Conservation (phyloP, 805 yeast species). For the Nematodospora valgi region DNA sequence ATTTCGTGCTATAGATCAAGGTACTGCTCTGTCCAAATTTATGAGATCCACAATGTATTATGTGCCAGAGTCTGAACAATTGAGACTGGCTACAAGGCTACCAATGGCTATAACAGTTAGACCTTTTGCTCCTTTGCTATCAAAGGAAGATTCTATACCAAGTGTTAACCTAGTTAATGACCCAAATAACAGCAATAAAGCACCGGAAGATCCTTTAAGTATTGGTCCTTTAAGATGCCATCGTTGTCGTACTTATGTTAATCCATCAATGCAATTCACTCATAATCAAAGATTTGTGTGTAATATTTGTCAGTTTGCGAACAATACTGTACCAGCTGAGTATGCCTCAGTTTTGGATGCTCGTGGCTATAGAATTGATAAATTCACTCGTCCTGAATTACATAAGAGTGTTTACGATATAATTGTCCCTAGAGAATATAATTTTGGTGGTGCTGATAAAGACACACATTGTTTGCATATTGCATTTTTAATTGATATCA, state of each 20-base stretch:
- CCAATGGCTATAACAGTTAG: constrained; percentile 80
- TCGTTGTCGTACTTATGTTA: constrained; percentile 87
- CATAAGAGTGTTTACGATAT: constrained; percentile 83
- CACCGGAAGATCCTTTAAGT: constrained; percentile 21
- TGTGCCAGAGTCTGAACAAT: constrained; percentile 69
- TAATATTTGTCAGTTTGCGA: constrained; percentile 76
- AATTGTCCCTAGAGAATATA: constrained; percentile 70
- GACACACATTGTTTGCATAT: constrained; percentile 54
- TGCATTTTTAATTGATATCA: constrained; percentile 70
- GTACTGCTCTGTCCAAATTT: constrained; percentile 76
- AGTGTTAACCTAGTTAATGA: constrained; percentile 49
- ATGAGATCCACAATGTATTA: constrained; percentile 78
- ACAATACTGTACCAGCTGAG: constrained; percentile 64
- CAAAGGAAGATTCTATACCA: constrained; percentile 59
- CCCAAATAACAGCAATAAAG: not conserved
- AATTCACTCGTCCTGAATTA: constrained; percentile 67
- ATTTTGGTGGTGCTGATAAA: constrained; percentile 38
- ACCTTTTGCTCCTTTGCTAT: constrained; percentile 71
- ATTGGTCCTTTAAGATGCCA: constrained; percentile 82
- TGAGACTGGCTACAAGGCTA: constrained; percentile 65
- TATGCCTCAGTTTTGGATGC: constrained; percentile 62
- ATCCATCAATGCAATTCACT: constrained; percentile 73
- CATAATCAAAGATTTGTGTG: constrained; percentile 67
- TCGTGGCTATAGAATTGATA: constrained; percentile 62
- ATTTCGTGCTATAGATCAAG: constrained; percentile 73